These are phyloP conservation scores for Streptanthus diversifolius DNA, from an alignment of 345 rosid genomes.

Conservation along the genomic window DNA sequence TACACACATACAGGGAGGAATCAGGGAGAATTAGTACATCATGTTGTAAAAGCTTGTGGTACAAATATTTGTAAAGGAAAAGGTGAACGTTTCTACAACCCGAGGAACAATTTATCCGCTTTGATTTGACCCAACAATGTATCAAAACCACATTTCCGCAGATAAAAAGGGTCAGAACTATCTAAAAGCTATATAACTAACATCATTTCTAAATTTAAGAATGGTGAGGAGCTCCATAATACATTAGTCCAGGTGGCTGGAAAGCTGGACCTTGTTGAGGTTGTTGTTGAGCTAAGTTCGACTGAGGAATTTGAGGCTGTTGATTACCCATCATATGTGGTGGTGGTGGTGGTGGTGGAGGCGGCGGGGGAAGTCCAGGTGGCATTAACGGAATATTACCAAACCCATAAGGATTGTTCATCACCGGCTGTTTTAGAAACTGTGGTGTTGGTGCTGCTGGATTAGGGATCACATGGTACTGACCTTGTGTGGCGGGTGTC, in stretches of 20 bases:
- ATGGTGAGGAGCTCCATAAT: slow-evolving; percentile 60
- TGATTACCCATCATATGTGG: slow-evolving; percentile 50
- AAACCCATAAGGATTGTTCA: slow-evolving; percentile 52
- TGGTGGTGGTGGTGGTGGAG: slow-evolving; percentile 36
- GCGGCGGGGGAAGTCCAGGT: slow-evolving; percentile 49
- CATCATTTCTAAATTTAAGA: slow-evolving; percentile 39
- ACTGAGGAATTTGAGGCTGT: slow-evolving; percentile 46
- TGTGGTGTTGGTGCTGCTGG: slow-evolving; percentile 53
- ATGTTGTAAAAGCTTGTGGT: slow-evolving; percentile 1
- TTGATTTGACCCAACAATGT: slow-evolving; percentile 24
- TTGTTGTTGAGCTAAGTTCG: slow-evolving; percentile 44
- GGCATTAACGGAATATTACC: slow-evolving; percentile 59
- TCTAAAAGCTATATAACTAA: slow-evolving; percentile 29
- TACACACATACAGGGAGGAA: neutral
- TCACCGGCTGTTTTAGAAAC: slow-evolving; percentile 54
- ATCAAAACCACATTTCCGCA: slow-evolving; percentile 10
- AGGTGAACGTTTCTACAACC: slow-evolving; percentile 26
- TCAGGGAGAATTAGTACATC: neutral
- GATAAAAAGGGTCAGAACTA: slow-evolving; percentile 31
- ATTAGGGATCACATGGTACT: slow-evolving; percentile 58
- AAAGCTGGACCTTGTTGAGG: slow-evolving; percentile 52
- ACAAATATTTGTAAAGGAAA: slow-evolving; percentile 10
- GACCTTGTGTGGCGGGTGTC: slow-evolving; percentile 48
- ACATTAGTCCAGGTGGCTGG: slow-evolving; percentile 65
- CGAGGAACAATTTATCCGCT: slow-evolving; percentile 12